Evolutionary conservation across 2,329 filamentous ascomycete species (phyloP).

Genomic region (Trichoderma pleuroti): DNA sequence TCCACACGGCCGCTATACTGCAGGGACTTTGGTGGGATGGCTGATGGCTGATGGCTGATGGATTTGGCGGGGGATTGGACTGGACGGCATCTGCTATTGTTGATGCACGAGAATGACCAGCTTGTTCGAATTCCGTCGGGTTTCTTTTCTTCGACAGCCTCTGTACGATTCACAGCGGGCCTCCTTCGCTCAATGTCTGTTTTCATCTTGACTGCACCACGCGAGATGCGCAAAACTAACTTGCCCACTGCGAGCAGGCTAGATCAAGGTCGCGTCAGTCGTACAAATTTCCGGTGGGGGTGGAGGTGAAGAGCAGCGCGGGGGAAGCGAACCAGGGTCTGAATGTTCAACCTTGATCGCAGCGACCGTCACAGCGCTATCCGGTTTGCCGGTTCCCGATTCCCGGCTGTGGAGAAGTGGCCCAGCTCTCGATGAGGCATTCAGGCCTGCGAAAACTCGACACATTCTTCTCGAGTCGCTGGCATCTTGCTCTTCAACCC

Average conservation of each 20-base stretch:
- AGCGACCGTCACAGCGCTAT: background rate
- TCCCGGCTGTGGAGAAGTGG: background rate
- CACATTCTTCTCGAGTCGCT: too few relatives aligned
- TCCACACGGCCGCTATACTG: background rate
- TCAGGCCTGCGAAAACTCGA: background rate
- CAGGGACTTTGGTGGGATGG: background rate
- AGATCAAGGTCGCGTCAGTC: too few relatives aligned
- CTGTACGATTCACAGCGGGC: background rate
- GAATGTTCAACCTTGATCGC: too few relatives aligned
- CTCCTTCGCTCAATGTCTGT: background rate
- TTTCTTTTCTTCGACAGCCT: background rate
- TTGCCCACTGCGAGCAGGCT: background rate
- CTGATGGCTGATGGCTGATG: background rate
- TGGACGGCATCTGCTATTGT: background rate
- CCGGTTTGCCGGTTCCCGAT: background rate
- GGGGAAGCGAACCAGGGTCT: background rate
- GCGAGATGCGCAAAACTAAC: background rate
- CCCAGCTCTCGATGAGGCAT: background rate
- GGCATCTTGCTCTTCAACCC: too few relatives aligned
- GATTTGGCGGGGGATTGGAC: background rate
- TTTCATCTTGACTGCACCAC: background rate
- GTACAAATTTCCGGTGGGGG: background rate
- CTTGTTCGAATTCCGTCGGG: background rate
- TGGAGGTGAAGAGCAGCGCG: background rate
- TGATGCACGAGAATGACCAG: background rate